A percentile compares a stretch with the other conserved stretches of the same genome.
These are phyloP conservation scores for Phytophthora boehmeriae DNA, from an alignment of 352 stramenopile genomes.

Conservation along the genomic window DNA sequence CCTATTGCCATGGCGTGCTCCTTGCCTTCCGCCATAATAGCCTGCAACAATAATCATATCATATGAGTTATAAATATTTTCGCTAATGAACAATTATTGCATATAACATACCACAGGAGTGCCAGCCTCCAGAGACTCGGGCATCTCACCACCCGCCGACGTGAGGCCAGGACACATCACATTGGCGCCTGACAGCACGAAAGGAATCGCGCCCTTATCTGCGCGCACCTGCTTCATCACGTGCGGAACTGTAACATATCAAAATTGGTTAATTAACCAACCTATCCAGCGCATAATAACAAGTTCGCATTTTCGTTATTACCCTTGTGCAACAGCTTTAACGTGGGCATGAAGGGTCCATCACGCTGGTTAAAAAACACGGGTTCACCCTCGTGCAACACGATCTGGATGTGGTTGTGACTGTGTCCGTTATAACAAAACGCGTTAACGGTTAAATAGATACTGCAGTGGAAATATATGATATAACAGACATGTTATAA, in stretches of 20 bases:
- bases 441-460: background rate
- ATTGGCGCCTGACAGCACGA: conserved; percentile 97
- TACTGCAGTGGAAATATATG: background rate
- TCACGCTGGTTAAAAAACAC: conserved; percentile 97
- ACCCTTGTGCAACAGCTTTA: conserved; percentile 96
- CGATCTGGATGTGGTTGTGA: conserved; percentile 90
- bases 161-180: conserved; percentile 99
- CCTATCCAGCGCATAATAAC: background rate
- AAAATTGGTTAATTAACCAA: background rate
- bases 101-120: conserved; percentile 81
- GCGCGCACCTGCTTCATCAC: conserved; percentile 94
- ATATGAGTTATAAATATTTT: background rate
- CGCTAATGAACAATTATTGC: too few relatives aligned
- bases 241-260: conserved; percentile 66
- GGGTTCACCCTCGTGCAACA: conserved; percentile 90
- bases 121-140: conserved; percentile 81
- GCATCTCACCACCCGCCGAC: conserved; percentile 94
- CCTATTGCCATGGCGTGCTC: conserved; percentile 96
- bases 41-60: conserved; percentile 36
- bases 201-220: conserved; percentile 98
- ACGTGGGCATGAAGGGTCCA: conserved; percentile 96
- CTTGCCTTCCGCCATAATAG: conserved; percentile 98
- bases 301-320: conserved; percentile 7
- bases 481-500: conserved; percentile 26
- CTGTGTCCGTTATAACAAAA: conserved; percentile 53